phyloP scores from a whole-genome alignment of 2,329 filamentous ascomycete genomes.

The Cladophialophora immunda region DNA sequence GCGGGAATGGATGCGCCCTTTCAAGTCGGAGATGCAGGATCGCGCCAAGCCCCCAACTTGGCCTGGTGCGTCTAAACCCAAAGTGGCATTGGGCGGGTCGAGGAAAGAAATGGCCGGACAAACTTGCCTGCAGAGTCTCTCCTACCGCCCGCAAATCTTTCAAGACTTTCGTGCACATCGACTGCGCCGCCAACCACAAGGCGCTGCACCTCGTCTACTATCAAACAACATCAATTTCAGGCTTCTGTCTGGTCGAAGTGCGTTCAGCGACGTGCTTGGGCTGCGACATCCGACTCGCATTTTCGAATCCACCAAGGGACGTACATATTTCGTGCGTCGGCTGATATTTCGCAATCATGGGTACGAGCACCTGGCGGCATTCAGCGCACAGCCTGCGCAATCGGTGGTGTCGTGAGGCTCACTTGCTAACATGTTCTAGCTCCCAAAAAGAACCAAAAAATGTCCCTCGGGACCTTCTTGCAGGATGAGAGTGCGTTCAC shows the following conservation, averaged over 20 bases:
- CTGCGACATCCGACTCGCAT: slow-evolving; percentile 9
- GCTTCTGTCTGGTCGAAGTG: slow-evolving; percentile 14
- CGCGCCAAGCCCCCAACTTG: slow-evolving; percentile 20
- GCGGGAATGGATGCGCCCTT: background rate
- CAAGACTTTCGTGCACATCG: slow-evolving; percentile 17
- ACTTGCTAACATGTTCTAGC: slow-evolving; percentile 60
- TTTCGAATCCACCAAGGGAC: slow-evolving; percentile 14
- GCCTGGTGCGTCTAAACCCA: slow-evolving; percentile 13
- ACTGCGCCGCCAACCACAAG: slow-evolving; percentile 17
- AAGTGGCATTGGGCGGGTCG: slow-evolving; percentile 12
- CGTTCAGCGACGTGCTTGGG: slow-evolving; percentile 16
- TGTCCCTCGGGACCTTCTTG: slow-evolving; percentile 97
- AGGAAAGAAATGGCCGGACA: slow-evolving; percentile 16
- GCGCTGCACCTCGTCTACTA: slow-evolving; percentile 7
- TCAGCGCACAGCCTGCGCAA: slow-evolving; percentile 11
- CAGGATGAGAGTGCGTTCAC: slow-evolving; percentile 79
- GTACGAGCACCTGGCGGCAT: slow-evolving; percentile 30
- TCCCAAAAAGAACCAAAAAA: slow-evolving; percentile 96
- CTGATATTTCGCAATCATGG: slow-evolving; percentile 39
- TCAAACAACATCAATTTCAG: background rate
- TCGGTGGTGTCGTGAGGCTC: background rate
- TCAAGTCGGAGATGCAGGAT: slow-evolving; percentile 1
- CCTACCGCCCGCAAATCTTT: slow-evolving; percentile 13
- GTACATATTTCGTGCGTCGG: slow-evolving; percentile 30
- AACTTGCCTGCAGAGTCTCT: slow-evolving; percentile 16